phyloP scores from a whole-genome alignment of 2,329 filamentous ascomycete species.

The Cordyceps pruinosa region DNA sequence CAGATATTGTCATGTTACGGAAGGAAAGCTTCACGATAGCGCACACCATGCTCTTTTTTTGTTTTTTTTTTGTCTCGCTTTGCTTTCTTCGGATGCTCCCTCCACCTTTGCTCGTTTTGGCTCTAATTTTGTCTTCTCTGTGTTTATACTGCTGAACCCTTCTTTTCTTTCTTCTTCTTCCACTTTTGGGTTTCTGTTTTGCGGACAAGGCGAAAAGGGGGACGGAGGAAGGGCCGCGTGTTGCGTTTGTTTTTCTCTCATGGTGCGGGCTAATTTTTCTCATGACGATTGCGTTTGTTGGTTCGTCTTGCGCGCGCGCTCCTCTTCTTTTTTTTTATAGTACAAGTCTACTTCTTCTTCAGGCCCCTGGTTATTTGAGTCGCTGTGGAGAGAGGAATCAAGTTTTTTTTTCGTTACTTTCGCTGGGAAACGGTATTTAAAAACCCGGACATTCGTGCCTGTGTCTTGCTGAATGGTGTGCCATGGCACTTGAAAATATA shows the following conservation, averaged over 20 bases:
- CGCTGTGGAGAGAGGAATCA: background rate
- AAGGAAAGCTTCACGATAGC: no score
- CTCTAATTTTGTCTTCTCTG: background rate
- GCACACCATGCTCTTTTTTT: no score
- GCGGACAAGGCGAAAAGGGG: background rate
- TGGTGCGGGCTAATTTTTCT: background rate
- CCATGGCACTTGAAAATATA: background rate
- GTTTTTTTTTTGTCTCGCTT: no score
- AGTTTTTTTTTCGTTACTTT: no score
- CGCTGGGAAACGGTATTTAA: background rate
- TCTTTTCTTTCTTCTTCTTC: background rate
- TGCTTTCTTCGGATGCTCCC: no score
- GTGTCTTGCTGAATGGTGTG: background rate
- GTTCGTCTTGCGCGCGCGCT: background rate
- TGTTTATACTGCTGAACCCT: background rate
- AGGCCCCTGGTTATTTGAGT: background rate
- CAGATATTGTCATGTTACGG: background rate
- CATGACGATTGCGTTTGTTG: background rate
- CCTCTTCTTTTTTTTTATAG: background rate
- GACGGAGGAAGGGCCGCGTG: background rate
- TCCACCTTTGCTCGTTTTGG: background rate
- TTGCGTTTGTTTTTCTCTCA: background rate
- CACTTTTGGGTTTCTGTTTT: background rate
- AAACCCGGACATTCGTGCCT: background rate
- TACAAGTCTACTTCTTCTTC: background rate